Conservation (phyloP, 768 basidiomycete species). For the Mycena latifolia region DNA sequence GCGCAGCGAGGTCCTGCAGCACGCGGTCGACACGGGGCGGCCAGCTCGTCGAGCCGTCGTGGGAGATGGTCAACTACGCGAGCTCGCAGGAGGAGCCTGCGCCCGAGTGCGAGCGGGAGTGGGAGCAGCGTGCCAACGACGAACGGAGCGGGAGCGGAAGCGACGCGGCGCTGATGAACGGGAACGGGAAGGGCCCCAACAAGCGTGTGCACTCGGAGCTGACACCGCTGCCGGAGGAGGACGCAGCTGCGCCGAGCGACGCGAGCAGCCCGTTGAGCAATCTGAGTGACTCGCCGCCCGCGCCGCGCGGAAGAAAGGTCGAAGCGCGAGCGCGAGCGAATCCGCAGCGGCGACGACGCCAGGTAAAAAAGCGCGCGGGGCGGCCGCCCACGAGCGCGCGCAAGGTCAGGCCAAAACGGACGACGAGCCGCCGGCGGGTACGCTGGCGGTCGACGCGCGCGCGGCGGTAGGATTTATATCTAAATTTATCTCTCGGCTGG, state of each 20-base stretch:
- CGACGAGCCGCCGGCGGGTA: neutral
- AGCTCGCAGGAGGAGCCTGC: conserved; percentile 38
- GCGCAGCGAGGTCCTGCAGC: conserved; percentile 59
- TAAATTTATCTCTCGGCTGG: neutral
- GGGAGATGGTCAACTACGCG: conserved; percentile 66
- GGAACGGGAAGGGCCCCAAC: conserved; percentile 39
- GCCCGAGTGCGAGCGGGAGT: conserved; percentile 24
- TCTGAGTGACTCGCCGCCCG: conserved; percentile 22
- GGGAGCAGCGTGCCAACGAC: neutral
- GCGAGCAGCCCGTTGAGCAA: conserved; percentile 32
- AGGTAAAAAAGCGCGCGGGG: conserved; percentile 10
- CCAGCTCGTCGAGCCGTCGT: conserved; percentile 62
- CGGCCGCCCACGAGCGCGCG: conserved; percentile 16
- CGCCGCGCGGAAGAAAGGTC: conserved; percentile 27
- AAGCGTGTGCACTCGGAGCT: conserved; percentile 60
- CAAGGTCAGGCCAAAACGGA: conserved; percentile 25
- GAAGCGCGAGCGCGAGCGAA: conserved; percentile 12
- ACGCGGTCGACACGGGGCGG: conserved; percentile 58
- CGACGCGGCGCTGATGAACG: no score
- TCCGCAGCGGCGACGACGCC: conserved; percentile 12
- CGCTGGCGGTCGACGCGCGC: conserved; percentile 32
- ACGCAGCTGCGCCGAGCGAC: neutral
- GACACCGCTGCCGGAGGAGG: conserved; percentile 58
- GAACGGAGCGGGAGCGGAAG: no score
- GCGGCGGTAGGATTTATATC: conserved; percentile 18